A percentile compares a stretch with the other conserved stretches of the same genome.
These are phyloP conservation scores for Suillus fuscotomentosus DNA, from an alignment of 768 basidiomycete species.

Conservation along the genomic window DNA sequence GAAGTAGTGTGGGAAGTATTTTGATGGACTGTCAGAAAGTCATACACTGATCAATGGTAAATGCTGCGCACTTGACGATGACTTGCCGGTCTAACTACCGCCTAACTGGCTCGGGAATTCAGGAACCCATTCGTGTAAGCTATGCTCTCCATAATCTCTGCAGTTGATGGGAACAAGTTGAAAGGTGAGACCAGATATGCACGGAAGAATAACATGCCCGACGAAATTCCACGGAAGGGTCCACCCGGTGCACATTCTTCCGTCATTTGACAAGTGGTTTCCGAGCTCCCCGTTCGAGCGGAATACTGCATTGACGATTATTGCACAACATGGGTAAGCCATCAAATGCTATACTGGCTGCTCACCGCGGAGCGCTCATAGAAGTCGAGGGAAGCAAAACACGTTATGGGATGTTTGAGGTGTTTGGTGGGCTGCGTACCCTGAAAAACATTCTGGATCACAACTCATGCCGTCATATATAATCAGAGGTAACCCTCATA, in stretches of 20 bases:
- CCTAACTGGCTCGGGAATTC: slow-evolving; percentile 1
- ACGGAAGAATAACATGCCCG: slow-evolving; percentile 35
- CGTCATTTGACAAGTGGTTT: slow-evolving; percentile 45
- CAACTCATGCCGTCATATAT: slow-evolving; percentile 6
- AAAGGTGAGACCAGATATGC: slow-evolving; percentile 48
- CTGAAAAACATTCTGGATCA: slow-evolving; percentile 7
- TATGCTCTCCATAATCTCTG: not conserved
- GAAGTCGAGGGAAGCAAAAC: slow-evolving; percentile 49
- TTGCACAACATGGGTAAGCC: slow-evolving; percentile 55
- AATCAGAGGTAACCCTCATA: slow-evolving; percentile 5
- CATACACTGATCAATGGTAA: slow-evolving; percentile 59
- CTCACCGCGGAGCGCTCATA: slow-evolving; percentile 46
- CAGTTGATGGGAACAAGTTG: not conserved
- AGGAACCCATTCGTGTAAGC: slow-evolving; percentile 73
- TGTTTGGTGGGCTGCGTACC: slow-evolving; percentile 59
- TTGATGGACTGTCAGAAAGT: slow-evolving; percentile 52
- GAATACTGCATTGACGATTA: slow-evolving; percentile 51
- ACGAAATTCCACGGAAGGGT: slow-evolving; percentile 55
- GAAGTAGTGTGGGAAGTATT: slow-evolving; percentile 58
- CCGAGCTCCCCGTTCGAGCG: slow-evolving; percentile 41
- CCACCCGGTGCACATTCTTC: slow-evolving; percentile 56
- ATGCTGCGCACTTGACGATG: slow-evolving; percentile 13
- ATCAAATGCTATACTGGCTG: slow-evolving; percentile 43
- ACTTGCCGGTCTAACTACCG: slow-evolving; percentile 2
- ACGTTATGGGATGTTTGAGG: slow-evolving; percentile 62